Evolutionary conservation across 2,329 filamentous ascomycete species (phyloP).

Genomic region (Sclerotiophoma versabilis): DNA sequence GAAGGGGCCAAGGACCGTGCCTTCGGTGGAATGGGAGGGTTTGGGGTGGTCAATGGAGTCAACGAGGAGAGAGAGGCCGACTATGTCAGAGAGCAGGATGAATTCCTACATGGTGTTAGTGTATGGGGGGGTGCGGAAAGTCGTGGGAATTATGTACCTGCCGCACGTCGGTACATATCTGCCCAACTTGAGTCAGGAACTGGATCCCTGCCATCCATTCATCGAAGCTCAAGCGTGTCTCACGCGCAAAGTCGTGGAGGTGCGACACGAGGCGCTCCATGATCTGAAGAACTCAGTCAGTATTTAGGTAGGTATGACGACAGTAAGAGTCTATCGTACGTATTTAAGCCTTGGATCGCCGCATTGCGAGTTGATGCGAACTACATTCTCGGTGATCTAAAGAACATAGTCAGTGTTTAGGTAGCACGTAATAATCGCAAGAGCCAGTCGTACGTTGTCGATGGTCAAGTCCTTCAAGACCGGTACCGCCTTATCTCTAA

Average conservation of each 20-base stretch:
- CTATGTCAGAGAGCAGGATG: constrained; percentile 80
- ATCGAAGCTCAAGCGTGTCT: constrained; percentile 75
- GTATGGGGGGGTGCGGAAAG: background rate
- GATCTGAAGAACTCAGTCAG: too few species aligned
- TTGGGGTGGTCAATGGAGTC: constrained; percentile 87
- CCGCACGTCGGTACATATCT: constrained; percentile 76
- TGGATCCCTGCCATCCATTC: constrained; percentile 80
- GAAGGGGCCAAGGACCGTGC: constrained; percentile 82
- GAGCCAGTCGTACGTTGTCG: too few species aligned
- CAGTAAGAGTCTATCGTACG: too few species aligned
- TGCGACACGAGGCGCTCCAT: constrained; percentile 77
- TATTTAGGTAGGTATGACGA: too few species aligned
- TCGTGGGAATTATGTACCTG: constrained; percentile 58
- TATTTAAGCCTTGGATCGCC: constrained; percentile 71
- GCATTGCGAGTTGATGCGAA: constrained; percentile 76
- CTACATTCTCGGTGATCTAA: constrained; percentile 78
- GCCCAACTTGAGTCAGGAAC: constrained; percentile 75
- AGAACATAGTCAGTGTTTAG: too few species aligned
- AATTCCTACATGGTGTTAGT: constrained; percentile 65
- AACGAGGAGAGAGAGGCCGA: constrained; percentile 80
- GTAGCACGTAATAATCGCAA: too few species aligned
- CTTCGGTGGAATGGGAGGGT: constrained; percentile 72
- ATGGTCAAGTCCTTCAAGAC: constrained; percentile 74
- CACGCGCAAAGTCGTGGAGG: constrained; percentile 81
- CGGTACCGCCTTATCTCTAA: constrained; percentile 46